Base-by-base conservation (phyloP, 1,284 basidiomycete species). In the Entoloma clypeatum region DNA sequence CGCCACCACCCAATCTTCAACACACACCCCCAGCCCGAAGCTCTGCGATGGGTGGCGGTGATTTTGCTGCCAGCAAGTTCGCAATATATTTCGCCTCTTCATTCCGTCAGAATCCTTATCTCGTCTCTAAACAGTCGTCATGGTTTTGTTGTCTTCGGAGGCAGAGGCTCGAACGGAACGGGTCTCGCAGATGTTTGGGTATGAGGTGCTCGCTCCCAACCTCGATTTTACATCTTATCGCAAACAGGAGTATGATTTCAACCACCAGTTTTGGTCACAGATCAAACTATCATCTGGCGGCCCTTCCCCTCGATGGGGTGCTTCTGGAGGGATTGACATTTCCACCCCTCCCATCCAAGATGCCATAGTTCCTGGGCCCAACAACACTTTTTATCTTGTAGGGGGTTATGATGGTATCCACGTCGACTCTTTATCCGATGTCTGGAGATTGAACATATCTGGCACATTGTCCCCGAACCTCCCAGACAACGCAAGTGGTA, bases 61-160 rank as follows among this genome's bases (percentile, higher is more conserved):
- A 89, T 63, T 75, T 74, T 50, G 86, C 83, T 38, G 81, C 83
- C 10, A 88, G 79, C 80, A 83, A 86, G 85, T 86, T 45, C 51
- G 83, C 73, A 31, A 28, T 26, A 42, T 28, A 24, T 32, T 28
- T 19, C 40, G 41, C 24, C 21, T 36, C 44, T 42, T 19, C 11
- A 8, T 24, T 26, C 19, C 35, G 18, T 36, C 25, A 41, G 35
- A 47, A 45, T 36, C 39, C 48, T 44, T 43, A 54, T 31, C 35
- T 40, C 25, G 17, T 30, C 8, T 24, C 32, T 42, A 23, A 19
- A 18, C 47, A 86, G 84, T 57, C 85, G 86, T 26, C 72, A 73
- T 45, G 81, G 76, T 33, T 81, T 84, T 56, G 60, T 86, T 33
- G 65, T 89, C n/a, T 71, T 83, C 37, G 86, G 85, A 23, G 86